Base-by-base conservation (phyloP, 108 stramenopile genomes). In the Stephanodiscus minutulus region DNA sequence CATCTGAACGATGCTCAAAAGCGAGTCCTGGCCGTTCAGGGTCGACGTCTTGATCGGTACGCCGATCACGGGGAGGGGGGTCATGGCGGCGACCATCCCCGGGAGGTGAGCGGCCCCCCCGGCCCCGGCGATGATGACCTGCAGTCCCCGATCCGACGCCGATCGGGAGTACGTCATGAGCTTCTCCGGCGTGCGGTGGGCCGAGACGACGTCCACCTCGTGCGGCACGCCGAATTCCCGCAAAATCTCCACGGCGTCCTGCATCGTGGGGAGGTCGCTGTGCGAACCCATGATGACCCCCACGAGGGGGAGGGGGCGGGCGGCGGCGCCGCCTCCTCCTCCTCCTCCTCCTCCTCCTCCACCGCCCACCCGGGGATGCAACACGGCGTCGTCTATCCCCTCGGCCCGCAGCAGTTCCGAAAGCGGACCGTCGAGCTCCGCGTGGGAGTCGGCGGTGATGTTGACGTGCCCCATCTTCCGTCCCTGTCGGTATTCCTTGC, bases 61-160 rank as follows among this genome's bases (percentile, higher is more conserved):
- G 22, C 99, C 99, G 33, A 99, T 81, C 5, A 99, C 99, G 10
- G 98, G 98, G 1, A 98, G 83, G 21, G 98, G 91, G 48, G 99
- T 99, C 93, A 94, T 90, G 15, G 97, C 92, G 5, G 98, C 98
- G 5, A 97, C 94, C 99, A 99, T 99, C 21, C 98, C 98, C 15
- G 99, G 99, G 53, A 99, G 79, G 76, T 98, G 99, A 21, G 99
- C 99, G 7, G 99, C 99, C 12, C 99, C 99, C n/a, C 99, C 99
- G 0, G 99, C 99, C 36, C 98, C 99, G 10, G 99, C 99, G 68
- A 98, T 92, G 44, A 98, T 96, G 27, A 94, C 93, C 36, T 87
- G 91, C 47, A 99, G 49, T 46, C 98, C 98, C 12, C 98, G 85
- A 27, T 74, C 86, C 3, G 77, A 90, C 3, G 97, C 97, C 43